A percentile compares a stretch with the other conserved stretches of the same genome.
Conservation (phyloP, 2,329 filamentous ascomycete genomes). For the Biscogniauxia mediterranea region DNA sequence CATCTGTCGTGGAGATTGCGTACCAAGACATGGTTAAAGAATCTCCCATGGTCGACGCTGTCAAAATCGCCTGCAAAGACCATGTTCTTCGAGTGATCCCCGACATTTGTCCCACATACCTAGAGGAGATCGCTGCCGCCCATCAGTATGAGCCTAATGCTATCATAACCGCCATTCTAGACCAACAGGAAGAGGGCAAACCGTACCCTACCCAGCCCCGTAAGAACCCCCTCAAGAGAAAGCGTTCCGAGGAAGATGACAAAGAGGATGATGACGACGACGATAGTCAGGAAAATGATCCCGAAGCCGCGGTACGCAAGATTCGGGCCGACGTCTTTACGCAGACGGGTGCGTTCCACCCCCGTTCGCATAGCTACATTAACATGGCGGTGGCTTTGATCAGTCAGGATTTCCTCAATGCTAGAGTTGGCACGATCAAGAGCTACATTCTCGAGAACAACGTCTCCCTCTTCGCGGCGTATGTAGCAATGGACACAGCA, state of each 20-base stretch:
- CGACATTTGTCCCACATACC: conserved; percentile 42
- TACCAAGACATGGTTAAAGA: conserved; percentile 2
- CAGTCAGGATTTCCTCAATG: conserved; percentile 35
- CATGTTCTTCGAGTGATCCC: conserved; percentile 40
- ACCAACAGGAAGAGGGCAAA: conserved; percentile 37
- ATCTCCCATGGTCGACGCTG: conserved; percentile 1
- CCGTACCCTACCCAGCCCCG: conserved; percentile 35
- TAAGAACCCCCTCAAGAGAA: conserved; percentile 39
- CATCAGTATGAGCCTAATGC: conserved; percentile 30
- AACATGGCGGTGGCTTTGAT: conserved; percentile 29
- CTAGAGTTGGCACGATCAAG: conserved; percentile 29
- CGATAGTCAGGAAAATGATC: conserved; percentile 9
- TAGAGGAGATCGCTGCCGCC: conserved; percentile 30
- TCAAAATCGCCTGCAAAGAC: conserved; percentile 27
- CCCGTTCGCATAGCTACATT: conserved; percentile 12
- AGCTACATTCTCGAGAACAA: conserved; percentile 22
- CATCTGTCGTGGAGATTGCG: background rate
- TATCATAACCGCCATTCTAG: conserved; percentile 40
- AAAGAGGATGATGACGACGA: conserved; percentile 22
- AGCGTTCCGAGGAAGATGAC: conserved; percentile 31
- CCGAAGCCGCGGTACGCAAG: conserved; percentile 6
- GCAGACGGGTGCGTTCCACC: conserved; percentile 2
- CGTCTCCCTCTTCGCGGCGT: conserved; percentile 34
- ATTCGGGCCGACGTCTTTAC: conserved; percentile 11
- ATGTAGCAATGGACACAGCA: conserved; percentile 33